Evolutionary conservation across 805 yeast genomes (phyloP).

Genomic region (Wickerhamomyces kurtzmanii): DNA sequence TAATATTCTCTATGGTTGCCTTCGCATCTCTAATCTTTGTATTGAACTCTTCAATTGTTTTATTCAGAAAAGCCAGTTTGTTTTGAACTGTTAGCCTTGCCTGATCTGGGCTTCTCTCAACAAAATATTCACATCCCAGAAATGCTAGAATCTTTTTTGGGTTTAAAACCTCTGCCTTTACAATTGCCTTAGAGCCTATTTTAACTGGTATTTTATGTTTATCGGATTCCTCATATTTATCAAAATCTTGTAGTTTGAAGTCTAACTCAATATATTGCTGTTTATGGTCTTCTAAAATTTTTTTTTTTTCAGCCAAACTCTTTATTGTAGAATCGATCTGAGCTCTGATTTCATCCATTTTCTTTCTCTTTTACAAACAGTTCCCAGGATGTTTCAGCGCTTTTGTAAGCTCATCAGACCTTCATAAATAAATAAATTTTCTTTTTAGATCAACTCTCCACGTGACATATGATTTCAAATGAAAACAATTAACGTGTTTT

Average conservation of each 20-base stretch:
- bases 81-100: slow-evolving; percentile 20
- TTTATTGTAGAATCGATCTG: slow-evolving; percentile 5
- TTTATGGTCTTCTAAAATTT: slow-evolving; percentile 8
- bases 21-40: slow-evolving; percentile 29
- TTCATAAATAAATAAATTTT: not conserved
- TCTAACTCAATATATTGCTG: slow-evolving; percentile 11
- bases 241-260: slow-evolving; percentile 11
- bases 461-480: no score
- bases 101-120: slow-evolving; percentile 18
- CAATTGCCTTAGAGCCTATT: slow-evolving; percentile 11
- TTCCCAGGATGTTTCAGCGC: slow-evolving; percentile 3
- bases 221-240: slow-evolving; percentile 3
- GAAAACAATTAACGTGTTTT: no score
- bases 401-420: no score
- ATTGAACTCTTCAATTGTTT: slow-evolving; percentile 31
- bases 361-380: slow-evolving; percentile 8
- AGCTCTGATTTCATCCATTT: slow-evolving; percentile 3
- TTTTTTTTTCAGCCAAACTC: slow-evolving; percentile 4
- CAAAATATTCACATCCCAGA: slow-evolving; percentile 32
- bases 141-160: slow-evolving; percentile 18
- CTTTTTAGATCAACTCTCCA: no score
- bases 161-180: slow-evolving; percentile 9
- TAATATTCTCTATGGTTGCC: slow-evolving; percentile 19
- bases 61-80: slow-evolving; percentile 19
- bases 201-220: slow-evolving; percentile 8